Evolutionary conservation across 2,329 filamentous ascomycete genomes (phyloP).

Genomic region (Fusarium devonianum): DNA sequence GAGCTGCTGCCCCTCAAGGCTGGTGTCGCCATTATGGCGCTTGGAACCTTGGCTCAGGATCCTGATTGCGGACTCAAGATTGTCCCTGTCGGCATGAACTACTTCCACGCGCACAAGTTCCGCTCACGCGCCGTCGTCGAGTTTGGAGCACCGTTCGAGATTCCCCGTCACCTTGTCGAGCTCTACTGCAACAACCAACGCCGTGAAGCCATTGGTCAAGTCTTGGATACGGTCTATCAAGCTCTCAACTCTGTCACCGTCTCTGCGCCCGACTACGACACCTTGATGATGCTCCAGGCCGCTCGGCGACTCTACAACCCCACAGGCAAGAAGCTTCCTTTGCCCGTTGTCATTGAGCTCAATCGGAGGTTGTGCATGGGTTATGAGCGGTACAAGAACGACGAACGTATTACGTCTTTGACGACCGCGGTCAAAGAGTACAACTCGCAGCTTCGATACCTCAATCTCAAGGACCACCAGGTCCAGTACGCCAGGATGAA

Average conservation of each 20-base stretch:
- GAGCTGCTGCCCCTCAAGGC: conserved; percentile 93
- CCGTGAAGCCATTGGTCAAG: conserved; percentile 83
- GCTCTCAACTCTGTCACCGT: conserved; percentile 88
- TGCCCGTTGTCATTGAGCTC: conserved; percentile 92
- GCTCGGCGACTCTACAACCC: conserved; percentile 93
- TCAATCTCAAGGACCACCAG: conserved; percentile 92
- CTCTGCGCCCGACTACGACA: conserved; percentile 92
- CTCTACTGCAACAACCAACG: conserved; percentile 85
- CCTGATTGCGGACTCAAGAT: conserved; percentile 92
- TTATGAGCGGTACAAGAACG: conserved; percentile 91
- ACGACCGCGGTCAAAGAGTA: conserved; percentile 81
- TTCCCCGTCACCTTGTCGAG: conserved; percentile 81
- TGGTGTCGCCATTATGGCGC: conserved; percentile 96
- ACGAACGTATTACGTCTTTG: conserved; percentile 79
- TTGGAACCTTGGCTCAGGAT: conserved; percentile 85
- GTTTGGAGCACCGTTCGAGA: conserved; percentile 88
- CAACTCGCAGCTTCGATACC: conserved; percentile 83
- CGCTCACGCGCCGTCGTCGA: conserved; percentile 94
- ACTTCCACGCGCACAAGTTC: conserved; percentile 99
- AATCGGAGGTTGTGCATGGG: conserved; percentile 90
- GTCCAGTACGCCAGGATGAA: conserved; percentile 90
- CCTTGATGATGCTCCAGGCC: conserved; percentile 95
- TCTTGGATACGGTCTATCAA: conserved; percentile 87
- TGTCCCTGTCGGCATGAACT: conserved; percentile 98
- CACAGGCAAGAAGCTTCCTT: conserved; percentile 89